Evolutionary conservation across 2,329 filamentous ascomycete genomes (phyloP).

Genomic region (Fusarium floridanum): DNA sequence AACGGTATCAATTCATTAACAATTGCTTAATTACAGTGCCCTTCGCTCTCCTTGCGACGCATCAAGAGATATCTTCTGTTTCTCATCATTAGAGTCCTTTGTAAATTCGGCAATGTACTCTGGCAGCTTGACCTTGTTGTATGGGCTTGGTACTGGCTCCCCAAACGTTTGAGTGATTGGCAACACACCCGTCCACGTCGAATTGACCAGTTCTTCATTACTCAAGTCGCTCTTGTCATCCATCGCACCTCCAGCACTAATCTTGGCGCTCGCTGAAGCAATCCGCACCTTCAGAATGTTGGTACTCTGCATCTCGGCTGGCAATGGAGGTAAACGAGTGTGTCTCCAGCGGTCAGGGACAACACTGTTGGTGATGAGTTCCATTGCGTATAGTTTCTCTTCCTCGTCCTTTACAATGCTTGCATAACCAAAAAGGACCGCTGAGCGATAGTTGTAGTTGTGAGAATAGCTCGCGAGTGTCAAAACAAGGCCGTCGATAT

Average conservation of each 20-base stretch:
- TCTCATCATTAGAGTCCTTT: constrained; percentile 52
- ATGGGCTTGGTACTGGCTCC: constrained; percentile 69
- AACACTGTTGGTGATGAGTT: constrained; percentile 81
- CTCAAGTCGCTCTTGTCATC: constrained; percentile 65
- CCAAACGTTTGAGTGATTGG: constrained; percentile 75
- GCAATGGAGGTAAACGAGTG: constrained; percentile 76
- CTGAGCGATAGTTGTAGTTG: constrained; percentile 89
- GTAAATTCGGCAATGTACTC: constrained; percentile 66
- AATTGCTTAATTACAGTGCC: constrained; percentile 6
- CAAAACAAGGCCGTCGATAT: constrained; percentile 84
- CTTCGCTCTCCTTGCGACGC: constrained; percentile 45
- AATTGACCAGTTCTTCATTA: constrained; percentile 55
- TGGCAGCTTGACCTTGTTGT: constrained; percentile 73
- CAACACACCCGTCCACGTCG: constrained; percentile 69
- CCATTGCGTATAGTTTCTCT: constrained; percentile 85
- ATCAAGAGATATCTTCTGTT: constrained; percentile 41
- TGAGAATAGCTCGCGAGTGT: constrained; percentile 83
- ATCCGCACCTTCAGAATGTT: constrained; percentile 78
- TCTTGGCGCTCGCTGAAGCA: constrained; percentile 80
- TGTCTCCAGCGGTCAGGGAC: constrained; percentile 77
- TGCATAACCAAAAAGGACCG: constrained; percentile 81
- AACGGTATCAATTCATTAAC: neutral
- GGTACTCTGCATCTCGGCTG: constrained; percentile 81
- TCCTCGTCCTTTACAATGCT: constrained; percentile 72
- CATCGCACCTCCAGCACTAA: constrained; percentile 73